Base-by-base conservation (phyloP, 1,139 yeast species). In the Hyphopichia fennica region DNA sequence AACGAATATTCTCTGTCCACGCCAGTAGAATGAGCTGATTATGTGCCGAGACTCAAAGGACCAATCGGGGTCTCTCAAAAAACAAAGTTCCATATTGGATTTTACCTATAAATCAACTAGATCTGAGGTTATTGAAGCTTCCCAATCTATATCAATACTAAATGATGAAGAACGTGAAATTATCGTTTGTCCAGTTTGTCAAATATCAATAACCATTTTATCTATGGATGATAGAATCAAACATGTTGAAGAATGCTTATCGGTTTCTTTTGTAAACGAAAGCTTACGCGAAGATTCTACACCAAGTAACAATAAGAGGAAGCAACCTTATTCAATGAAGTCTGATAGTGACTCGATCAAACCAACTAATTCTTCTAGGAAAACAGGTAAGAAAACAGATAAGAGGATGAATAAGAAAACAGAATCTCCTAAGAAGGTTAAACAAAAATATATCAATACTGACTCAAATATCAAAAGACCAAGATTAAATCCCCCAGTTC, bases 191-290 rank as follows among this genome's bases (percentile, higher is more conserved):
- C 87, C 87, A 0, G 57, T 82, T 2, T 82, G 87, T 49, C 45
- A 47, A 3, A 42, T 57, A 2, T 59, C 69, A 35, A 46, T 82
- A 15, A 59, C 69, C 1, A 43, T 45, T 1, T 54, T 75, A 9
- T 51, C 64, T 2, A 44, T 81, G 4, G 64, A 67, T 18, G 69
- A 67, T 32, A 62, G 87, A 35, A 76, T 73, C 10, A 62, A 66
- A n/a, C 90, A 84, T 54, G 86, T 82, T 17, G 84, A 82, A 45
- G 61, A 64, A 18, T 84, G 89, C 49, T 53, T 79, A 19, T 34
- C 41, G 9, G 8, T 38, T 10, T 38, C 37, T 4, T 34, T 34
- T 16, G 23, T 38, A 5, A 33, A 28, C n/a, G 27, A 33, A 9
- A 25, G 11, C 13, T 25, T 25, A 9, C n/a, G 11, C 4, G 37